Percentiles rank a stretch among this genome's conserved stretches.
phyloP scores from a whole-genome alignment of 2,329 filamentous ascomycete genomes.

The Knoxdaviesia proteae region DNA sequence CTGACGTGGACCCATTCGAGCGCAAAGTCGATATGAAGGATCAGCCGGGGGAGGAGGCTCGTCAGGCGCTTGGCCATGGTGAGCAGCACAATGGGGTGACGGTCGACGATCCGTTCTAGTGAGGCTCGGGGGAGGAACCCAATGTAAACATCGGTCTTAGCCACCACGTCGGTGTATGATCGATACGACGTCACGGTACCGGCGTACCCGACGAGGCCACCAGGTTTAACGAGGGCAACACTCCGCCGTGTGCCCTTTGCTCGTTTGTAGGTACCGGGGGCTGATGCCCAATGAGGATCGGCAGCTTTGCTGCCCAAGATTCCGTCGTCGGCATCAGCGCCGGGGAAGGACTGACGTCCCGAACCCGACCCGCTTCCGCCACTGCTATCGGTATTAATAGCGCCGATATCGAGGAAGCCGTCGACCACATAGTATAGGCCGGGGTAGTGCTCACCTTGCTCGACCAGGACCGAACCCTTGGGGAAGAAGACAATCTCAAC shows the following conservation, averaged over 20 bases:
- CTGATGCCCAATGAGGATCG: neutral
- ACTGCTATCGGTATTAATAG: slow-evolving; percentile 2
- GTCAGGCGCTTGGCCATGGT: slow-evolving; percentile 94
- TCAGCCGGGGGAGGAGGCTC: slow-evolving; percentile 66
- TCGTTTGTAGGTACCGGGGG: neutral
- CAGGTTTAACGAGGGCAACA: slow-evolving; percentile 81
- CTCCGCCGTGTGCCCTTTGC: slow-evolving; percentile 32
- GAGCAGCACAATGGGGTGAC: slow-evolving; percentile 74
- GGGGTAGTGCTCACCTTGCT: slow-evolving; percentile 91
- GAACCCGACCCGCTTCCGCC: slow-evolving; percentile 2
- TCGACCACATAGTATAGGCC: slow-evolving; percentile 96
- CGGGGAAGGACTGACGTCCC: neutral
- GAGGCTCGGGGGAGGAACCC: slow-evolving; percentile 75
- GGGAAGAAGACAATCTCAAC: slow-evolving; percentile 96
- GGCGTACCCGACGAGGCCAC: slow-evolving; percentile 82
- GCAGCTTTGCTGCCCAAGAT: no score
- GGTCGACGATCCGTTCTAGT: slow-evolving; percentile 79
- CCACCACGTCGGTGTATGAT: slow-evolving; percentile 90
- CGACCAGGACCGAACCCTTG: slow-evolving; percentile 80
- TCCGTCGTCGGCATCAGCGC: neutral
- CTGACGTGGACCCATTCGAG: slow-evolving; percentile 96
- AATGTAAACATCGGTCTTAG: slow-evolving; percentile 96
- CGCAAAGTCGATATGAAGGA: slow-evolving; percentile 94
- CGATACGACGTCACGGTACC: slow-evolving; percentile 87
- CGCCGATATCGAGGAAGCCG: slow-evolving; percentile 68